Base-by-base conservation (phyloP, 1,139 yeast species). In the Groenewaldozyma sp. region DNA sequence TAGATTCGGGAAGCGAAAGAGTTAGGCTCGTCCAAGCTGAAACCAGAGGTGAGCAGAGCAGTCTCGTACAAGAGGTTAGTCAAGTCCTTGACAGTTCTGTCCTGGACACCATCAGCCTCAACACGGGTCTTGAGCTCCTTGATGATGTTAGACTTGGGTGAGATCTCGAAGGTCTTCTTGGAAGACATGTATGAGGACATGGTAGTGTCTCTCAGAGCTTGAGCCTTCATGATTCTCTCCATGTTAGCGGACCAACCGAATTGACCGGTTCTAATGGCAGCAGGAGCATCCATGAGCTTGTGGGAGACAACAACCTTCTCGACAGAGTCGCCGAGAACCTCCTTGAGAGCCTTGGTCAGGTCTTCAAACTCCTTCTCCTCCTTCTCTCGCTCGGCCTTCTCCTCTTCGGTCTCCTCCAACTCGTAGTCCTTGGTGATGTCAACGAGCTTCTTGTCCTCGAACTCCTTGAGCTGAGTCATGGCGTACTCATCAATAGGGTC, bases 141-240 rank as follows among this genome's bases (percentile, higher is more conserved):
- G 68, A 93, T 91, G 65, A 91, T 91, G 52, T 95, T 70, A 55
- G 97, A 88, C 68, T 77, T 82, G 71, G 99, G 97, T 62, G 97
- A 91, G 59, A 91, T 87, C 76, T 93, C 99, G 62, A 91, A 86
- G 59, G 93, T 91, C 82, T 91, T 91, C 87, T 93, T 93, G 44
- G 98, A 91, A 36, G 98, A 82, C 99, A 91, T 93, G 93, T 91
- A 91, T 49, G 95, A 79, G 38, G 97, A 87, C 98, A 93, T 91
- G 57, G 95, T 78, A 57, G 95, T 83, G 70, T 91, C 98, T 75
- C 98, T 88, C 61, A 91, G 77, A 59, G 99, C 98, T 76, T 91
- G 99, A 50, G 98, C 98, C 78, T 91, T 91, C 99, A 91, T 93
- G 76, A 91, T 91, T 82, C 98, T 91, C 76, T 91, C 99, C 98